Percentiles rank a stretch among this genome's conserved stretches.
Conservation (phyloP, 2,329 filamentous ascomycete species). For the Fusarium sp. region DNA sequence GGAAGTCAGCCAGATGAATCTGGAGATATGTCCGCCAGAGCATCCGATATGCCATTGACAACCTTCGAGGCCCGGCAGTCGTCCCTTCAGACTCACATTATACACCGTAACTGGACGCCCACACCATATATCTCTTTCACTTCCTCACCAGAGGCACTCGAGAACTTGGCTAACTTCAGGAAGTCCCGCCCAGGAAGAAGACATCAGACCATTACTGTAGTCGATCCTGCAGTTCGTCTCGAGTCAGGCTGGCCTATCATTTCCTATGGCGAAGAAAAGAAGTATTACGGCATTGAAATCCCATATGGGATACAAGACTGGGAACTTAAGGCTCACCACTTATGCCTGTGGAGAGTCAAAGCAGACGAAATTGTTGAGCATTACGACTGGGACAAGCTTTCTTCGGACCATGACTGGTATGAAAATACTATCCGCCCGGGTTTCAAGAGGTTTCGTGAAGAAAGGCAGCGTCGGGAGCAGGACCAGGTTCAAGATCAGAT, state of each 20-base stretch:
- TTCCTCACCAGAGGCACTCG: background rate
- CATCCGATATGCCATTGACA: background rate
- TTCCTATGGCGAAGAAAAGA: background rate
- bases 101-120: background rate
- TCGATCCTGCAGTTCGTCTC: background rate
- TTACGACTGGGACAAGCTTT: conserved; percentile 8
- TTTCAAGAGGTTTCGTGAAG: background rate
- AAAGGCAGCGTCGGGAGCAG: background rate
- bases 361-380: background rate
- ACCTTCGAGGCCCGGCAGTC: background rate
- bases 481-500: background rate
- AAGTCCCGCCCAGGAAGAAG: background rate
- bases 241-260: background rate
- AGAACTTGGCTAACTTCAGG: background rate
- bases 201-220: background rate
- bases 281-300: background rate
- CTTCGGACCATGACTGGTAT: background rate
- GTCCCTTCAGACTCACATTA: background rate
- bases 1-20: conserved; percentile 5
- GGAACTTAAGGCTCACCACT: background rate
- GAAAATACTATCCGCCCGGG: background rate
- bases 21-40: conserved; percentile 1
- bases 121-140: conserved; percentile 12
- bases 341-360: background rate
- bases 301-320: background rate